Conservation (phyloP, 139 green algal genomes). For the Chlorella vulgaris region DNA sequence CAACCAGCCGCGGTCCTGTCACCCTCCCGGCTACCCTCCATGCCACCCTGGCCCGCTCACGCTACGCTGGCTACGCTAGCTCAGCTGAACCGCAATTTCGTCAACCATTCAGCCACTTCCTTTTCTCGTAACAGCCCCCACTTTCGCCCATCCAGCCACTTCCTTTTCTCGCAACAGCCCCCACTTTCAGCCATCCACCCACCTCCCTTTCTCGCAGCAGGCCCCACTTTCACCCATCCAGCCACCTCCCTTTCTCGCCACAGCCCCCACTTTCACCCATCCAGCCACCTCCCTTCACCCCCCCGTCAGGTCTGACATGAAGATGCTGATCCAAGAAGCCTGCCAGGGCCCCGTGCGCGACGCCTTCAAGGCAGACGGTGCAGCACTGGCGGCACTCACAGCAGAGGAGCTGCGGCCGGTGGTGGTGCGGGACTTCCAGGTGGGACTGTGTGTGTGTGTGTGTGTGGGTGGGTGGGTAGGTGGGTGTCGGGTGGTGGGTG, state of each 20-base stretch:
- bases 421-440: slow-evolving; percentile 79
- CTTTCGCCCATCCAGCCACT: too few relatives aligned
- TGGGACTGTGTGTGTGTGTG: too few relatives aligned
- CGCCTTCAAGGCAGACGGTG: slow-evolving; percentile 22
- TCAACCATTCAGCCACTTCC: too few relatives aligned
- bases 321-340: slow-evolving; percentile 92
- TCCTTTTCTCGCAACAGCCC: too few relatives aligned
- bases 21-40: too few relatives aligned
- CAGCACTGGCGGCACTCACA: slow-evolving; percentile 38
- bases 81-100: too few relatives aligned
- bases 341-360: slow-evolving; percentile 88
- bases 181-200: neutral
- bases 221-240: neutral
- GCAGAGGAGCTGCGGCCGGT: slow-evolving; percentile 75
- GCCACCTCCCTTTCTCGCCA: neutral
- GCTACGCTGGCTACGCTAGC: too few relatives aligned
- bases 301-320: slow-evolving; percentile 83
- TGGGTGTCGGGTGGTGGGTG: neutral
- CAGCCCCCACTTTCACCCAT: neutral
- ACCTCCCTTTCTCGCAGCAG: neutral
- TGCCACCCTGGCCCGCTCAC: too few relatives aligned
- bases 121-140: too few relatives aligned
- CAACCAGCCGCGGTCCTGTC: too few relatives aligned
- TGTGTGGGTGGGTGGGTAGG: too few relatives aligned
- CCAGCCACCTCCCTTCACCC: neutral